Percentiles rank a stretch among this genome's conserved stretches.
Conservation (phyloP, 345 rosid genomes). For the Lagerstroemia speciosa region DNA sequence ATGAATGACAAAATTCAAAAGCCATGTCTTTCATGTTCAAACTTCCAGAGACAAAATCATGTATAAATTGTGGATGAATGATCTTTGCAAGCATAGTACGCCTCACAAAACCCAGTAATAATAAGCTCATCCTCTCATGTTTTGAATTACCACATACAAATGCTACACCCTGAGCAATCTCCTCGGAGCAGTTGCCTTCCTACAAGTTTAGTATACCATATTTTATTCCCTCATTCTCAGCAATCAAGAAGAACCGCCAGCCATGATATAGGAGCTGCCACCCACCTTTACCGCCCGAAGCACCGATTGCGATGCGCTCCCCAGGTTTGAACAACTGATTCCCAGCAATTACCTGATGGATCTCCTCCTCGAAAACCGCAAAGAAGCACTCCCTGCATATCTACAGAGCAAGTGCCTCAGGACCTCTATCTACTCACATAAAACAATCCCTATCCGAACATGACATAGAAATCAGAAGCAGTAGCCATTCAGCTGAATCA, state of each 20-base stretch:
- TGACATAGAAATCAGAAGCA: neutral
- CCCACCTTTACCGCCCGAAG: constrained; percentile 91
- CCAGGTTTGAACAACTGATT: constrained; percentile 66
- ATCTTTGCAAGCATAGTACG: neutral
- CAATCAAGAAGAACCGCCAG: neutral
- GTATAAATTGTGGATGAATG: neutral
- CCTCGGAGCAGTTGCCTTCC: neutral
- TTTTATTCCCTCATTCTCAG: neutral
- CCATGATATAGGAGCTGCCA: neutral
- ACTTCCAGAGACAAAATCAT: neutral
- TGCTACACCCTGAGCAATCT: neutral
- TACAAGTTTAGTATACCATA: too few relatives aligned
- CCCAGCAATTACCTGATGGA: constrained; percentile 59
- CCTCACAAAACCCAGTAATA: neutral
- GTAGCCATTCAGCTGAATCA: neutral
- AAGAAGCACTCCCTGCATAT: constrained; percentile 89
- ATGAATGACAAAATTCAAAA: neutral
- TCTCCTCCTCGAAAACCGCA: constrained; percentile 77
- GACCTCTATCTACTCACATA: neutral
- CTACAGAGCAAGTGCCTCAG: constrained; percentile 18
- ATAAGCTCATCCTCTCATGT: neutral
- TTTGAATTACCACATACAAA: neutral
- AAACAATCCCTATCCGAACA: neutral
- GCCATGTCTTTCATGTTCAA: neutral
- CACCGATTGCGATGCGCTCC: constrained; percentile 80